These are phyloP conservation scores for Arctostaphylos glauca DNA, from an alignment of 148 eudicot species.

Conservation along the genomic window DNA sequence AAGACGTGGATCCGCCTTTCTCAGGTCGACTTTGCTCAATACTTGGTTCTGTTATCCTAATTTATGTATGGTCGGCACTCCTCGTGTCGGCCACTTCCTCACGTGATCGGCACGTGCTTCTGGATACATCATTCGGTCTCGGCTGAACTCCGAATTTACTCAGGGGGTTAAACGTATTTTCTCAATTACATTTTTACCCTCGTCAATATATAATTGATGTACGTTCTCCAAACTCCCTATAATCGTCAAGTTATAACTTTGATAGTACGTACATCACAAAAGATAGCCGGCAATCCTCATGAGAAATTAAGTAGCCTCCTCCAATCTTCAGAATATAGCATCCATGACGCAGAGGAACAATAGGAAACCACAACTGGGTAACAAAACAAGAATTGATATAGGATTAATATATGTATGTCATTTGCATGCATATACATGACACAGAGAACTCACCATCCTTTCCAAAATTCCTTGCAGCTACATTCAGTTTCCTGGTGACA, in stretches of 20 bases:
- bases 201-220: no score
- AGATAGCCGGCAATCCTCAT: neutral
- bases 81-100: no score
- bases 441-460: neutral
- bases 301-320: neutral
- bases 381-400: neutral
- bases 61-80: no score
- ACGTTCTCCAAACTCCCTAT: neutral
- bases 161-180: no score
- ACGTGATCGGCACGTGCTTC: no score
- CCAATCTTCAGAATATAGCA: neutral
- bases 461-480: neutral
- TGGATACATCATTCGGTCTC: no score
- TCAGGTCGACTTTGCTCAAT: no score
- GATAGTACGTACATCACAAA: neutral
- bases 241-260: neutral
- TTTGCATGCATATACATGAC: neutral
- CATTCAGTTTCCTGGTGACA: neutral
- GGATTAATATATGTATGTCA: neutral
- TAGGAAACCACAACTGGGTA: neutral
- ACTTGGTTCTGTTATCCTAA: no score
- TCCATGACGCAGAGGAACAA: constrained; percentile 1
- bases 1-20: no score
- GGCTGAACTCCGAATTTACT: no score
- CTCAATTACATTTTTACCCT: no score